Percentiles rank a stretch among this genome's conserved stretches.
Evolutionary conservation across 257 asterid species (phyloP).

Genomic region (Vinca minor): DNA sequence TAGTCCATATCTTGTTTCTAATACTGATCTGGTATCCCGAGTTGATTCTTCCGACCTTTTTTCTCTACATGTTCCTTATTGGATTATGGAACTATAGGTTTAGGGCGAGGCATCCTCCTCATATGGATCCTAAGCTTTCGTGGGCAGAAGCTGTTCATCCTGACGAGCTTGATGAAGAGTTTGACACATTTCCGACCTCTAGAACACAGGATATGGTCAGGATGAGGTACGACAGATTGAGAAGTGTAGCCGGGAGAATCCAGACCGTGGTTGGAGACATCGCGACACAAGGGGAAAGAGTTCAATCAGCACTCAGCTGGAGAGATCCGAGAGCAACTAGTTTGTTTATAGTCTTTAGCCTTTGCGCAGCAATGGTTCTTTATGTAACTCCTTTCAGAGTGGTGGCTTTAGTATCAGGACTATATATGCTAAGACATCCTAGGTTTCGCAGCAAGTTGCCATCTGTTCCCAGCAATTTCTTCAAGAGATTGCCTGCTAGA

Average conservation of each 20-base stretch:
- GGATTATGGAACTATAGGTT: conserved; percentile 65
- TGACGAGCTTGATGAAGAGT: conserved; percentile 73
- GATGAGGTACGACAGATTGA: conserved; percentile 64
- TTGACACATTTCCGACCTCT: conserved; percentile 61
- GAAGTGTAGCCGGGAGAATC: conserved; percentile 69
- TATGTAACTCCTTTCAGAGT: conserved; percentile 47
- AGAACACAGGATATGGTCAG: conserved; percentile 32
- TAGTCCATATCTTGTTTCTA: conserved; percentile 56
- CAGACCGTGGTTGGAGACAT: conserved; percentile 69
- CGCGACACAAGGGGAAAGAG: conserved; percentile 73
- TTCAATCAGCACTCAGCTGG: conserved; percentile 58
- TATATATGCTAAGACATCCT: conserved; percentile 59
- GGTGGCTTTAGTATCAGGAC: conserved; percentile 39
- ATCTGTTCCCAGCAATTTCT: conserved; percentile 56
- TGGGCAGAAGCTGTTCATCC: conserved; percentile 60
- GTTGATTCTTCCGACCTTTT: conserved; percentile 53
- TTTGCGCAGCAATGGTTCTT: conserved; percentile 47
- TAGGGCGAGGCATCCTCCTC: conserved; percentile 60
- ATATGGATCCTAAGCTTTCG: conserved; percentile 62
- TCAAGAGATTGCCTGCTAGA: conserved; percentile 53
- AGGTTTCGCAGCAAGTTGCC: conserved; percentile 68
- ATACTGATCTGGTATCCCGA: conserved; percentile 62
- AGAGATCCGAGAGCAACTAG: conserved; percentile 74
- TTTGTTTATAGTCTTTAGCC: conserved; percentile 49
- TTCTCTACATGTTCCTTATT: conserved; percentile 46